phyloP scores from a whole-genome alignment of 805 yeast genomes.

The Candida sphagnicola region DNA sequence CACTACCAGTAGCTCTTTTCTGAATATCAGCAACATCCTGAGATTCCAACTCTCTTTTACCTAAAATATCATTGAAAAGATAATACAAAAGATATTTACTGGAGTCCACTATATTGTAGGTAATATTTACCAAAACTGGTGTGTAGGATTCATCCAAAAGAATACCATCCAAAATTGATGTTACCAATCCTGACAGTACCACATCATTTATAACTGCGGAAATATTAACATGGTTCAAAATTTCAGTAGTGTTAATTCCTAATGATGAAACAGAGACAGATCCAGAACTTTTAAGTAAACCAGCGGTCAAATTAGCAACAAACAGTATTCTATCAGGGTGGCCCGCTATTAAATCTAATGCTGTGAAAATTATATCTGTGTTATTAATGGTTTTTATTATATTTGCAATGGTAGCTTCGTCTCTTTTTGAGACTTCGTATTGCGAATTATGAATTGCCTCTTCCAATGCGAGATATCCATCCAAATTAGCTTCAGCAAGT shows the following conservation, averaged over 20 bases:
- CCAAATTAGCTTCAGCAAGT: conserved; percentile 1
- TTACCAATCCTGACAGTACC: conserved; percentile 30
- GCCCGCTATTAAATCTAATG: conserved; percentile 33
- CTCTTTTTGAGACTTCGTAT: conserved; percentile 14
- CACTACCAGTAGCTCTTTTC: conserved; percentile 12
- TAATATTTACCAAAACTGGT: conserved; percentile 27
- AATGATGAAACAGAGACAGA: conserved; percentile 4
- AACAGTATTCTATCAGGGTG: conserved; percentile 21
- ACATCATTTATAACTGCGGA: conserved; percentile 21
- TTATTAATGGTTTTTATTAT: conserved; percentile 23
- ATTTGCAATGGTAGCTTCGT: conserved; percentile 19
- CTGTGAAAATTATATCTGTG: conserved; percentile 30
- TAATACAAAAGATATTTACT: conserved; percentile 24
- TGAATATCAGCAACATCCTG: conserved; percentile 3
- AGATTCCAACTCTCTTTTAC: conserved; percentile 11
- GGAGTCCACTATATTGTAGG: conserved; percentile 26
- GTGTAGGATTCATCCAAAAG: conserved; percentile 30
- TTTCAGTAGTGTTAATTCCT: conserved; percentile 2
- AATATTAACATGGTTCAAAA: conserved; percentile 12
- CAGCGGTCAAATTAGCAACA: conserved; percentile 30
- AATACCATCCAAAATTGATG: conserved; percentile 32
- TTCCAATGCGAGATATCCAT: neutral
- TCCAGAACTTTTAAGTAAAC: conserved; percentile 10
- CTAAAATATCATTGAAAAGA: conserved; percentile 19
- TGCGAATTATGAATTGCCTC: neutral